Base-by-base conservation (phyloP, 108 stramenopile species). In the Parietichytrium sp. region DNA sequence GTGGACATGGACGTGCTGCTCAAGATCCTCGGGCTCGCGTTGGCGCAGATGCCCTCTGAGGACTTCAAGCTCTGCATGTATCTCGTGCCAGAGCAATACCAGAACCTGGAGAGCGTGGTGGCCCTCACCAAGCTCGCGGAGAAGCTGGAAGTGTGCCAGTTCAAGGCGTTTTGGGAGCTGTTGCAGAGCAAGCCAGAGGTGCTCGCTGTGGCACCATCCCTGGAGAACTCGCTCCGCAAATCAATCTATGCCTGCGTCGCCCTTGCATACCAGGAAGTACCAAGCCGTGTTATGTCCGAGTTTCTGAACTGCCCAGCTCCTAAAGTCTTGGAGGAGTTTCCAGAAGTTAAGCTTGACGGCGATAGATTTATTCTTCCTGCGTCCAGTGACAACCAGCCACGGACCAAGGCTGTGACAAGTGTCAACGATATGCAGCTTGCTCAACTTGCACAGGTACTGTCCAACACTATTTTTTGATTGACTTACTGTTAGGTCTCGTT, bases 41-140 rank as follows among this genome's bases (percentile, higher is more conserved):
- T 72, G 36, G 42, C 42, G 55, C 55, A 42, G 36, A n/a, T 72
- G 29, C 55, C 55, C 38, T 30, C 55, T 18, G 55, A 30, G 36
- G 55, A 72, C 38, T 72, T 72, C 16, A 72, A 72, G 55, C 55
- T 72, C 36, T 72, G 55, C 55, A 30, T 72, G 36, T 72, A 72
- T 38, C 55, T 72, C 29, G 55, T 72, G 30, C 55, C 55, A 12
- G 42, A 38, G 36, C 55, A 72, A 38, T 72, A 72, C 55, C 55
- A 72, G 36, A 30, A 42, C 55, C n/a, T 72, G 55, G 55, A 72
- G n/a, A 72, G 55, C 55, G 55, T 72, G 20, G 33, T 38, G 30
- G 36, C 33, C 36, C 55, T 72, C 55, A 72, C 55, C 4, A 72
- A 72, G 55, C 55, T 72, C 12, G 55, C 55, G 36, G 55, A 72